A percentile compares a stretch with the other conserved stretches of the same genome.
These are phyloP conservation scores for Puccinia coronata DNA, from an alignment of 1,284 basidiomycete genomes.

Conservation along the genomic window DNA sequence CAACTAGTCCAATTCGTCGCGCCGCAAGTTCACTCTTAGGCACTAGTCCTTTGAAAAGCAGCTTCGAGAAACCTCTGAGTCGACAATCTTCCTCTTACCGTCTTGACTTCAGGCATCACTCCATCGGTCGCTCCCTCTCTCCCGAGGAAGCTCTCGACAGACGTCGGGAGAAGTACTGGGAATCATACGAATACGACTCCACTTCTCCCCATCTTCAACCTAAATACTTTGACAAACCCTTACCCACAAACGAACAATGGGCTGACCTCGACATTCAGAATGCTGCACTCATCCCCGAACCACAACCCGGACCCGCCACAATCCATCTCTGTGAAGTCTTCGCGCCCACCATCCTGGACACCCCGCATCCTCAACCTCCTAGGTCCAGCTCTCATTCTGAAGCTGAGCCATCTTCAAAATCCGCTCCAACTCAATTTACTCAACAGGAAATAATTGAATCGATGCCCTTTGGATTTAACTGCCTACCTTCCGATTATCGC, in stretches of 20 bases:
- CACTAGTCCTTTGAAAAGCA: constrained; percentile 13
- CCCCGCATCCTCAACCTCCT: neutral
- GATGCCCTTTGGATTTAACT: constrained; percentile 22
- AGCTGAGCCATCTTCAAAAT: neutral
- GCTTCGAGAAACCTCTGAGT: neutral
- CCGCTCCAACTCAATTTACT: neutral
- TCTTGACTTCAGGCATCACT: neutral
- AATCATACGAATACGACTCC: constrained; percentile 34
- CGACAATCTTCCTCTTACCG: neutral
- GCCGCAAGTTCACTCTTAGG: constrained; percentile 1
- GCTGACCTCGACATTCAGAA: constrained; percentile 34
- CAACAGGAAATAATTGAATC: neutral
- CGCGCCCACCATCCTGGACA: neutral
- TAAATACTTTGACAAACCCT: constrained; percentile 15
- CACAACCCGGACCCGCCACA: neutral
- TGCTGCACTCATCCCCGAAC: neutral
- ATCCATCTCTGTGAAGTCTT: constrained; percentile 30
- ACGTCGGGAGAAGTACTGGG: constrained; percentile 30
- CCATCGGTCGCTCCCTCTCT: constrained; percentile 4
- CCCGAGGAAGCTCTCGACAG: constrained; percentile 19
- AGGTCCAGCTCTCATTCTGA: neutral
- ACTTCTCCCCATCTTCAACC: constrained; percentile 32
- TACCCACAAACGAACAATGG: constrained; percentile 26
- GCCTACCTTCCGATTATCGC: neutral
- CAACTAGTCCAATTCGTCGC: constrained; percentile 3